Base-by-base conservation (phyloP, 768 basidiomycete genomes). In the Mycena indigotica region DNA sequence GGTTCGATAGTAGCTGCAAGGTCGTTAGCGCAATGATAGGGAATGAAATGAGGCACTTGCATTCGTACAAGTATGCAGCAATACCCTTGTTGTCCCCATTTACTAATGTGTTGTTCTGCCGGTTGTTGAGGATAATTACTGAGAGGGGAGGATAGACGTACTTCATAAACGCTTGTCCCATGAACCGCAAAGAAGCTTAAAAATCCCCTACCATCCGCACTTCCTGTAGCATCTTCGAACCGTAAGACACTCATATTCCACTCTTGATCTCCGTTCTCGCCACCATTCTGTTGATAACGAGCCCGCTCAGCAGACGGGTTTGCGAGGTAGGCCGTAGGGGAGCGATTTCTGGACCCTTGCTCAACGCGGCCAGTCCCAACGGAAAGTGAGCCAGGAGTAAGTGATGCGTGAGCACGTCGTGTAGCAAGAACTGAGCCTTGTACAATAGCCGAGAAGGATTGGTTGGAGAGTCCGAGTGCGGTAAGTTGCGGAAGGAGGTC, bases 21-120 rank as follows among this genome's bases (percentile, higher is more conserved):
- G 4, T n/a, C 21, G 6, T 62, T 40, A 52, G 39, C 19, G n/a
- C 24, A 28, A 6, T 17, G 40, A 52, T 55, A 25, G n/a, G 3
- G 1, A 41, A 2, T 19, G 13, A 39, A 13, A 40, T 51, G 1
- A 55, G 41, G 8, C 17, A 35, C 79, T 46, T 53, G 87, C 87
- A 73, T 77, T 92, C 91, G 57, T 89, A 92, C 19, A 92, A 67
- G 69, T 82, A 87, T 15, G 89, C 89, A 3, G 90, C 89, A 87
- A 92, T 91, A 35, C 91, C 91, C 69, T 93, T 92, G 74, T 92
- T 92, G 71, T 92, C 91, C 2, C 79, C 73, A 68, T 88, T 91
- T 24, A 93, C 80, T 16, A 91, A 74, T 1, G 89, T 91, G 58
- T 91, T 92, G 67, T 92, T 93, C 88, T 91, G 62, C 38, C 30